A percentile compares a stretch with the other conserved stretches of the same genome.
phyloP scores from a whole-genome alignment of 2,329 filamentous ascomycete genomes.

The Fusarium tanahbumbuense region DNA sequence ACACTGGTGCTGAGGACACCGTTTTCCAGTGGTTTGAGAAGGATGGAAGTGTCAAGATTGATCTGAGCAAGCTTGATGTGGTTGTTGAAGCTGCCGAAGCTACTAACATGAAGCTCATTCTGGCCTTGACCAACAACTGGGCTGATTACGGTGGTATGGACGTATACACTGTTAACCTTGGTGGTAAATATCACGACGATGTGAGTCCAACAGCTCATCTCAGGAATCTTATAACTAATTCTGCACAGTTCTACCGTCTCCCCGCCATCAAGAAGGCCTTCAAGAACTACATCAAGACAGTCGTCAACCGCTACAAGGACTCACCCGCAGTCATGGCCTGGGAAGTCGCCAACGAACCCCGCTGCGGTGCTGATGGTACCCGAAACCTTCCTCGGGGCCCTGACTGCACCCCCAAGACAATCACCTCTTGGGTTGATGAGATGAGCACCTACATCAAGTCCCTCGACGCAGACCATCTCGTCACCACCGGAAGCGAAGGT shows the following conservation, averaged over 20 bases:
- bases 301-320: conserved; percentile 69
- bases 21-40: conserved; percentile 51
- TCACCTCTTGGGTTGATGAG: conserved; percentile 63
- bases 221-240: accelerated
- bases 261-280: conserved; percentile 64
- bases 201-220: not conserved
- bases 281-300: conserved; percentile 68
- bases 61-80: conserved; percentile 25
- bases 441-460: conserved; percentile 66
- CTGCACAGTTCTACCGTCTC: conserved; percentile 58
- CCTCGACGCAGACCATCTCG: conserved; percentile 63
- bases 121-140: conserved; percentile 69
- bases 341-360: conserved; percentile 74
- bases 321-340: conserved; percentile 73
- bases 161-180: conserved; percentile 67
- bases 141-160: conserved; percentile 71
- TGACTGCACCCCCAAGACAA: conserved; percentile 55
- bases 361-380: conserved; percentile 59
- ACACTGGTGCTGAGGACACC: conserved; percentile 57
- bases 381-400: conserved; percentile 59
- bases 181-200: conserved; percentile 59
- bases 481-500: conserved; percentile 69
- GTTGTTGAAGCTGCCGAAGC: conserved; percentile 56
- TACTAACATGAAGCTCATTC: conserved; percentile 63
- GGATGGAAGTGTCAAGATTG: conserved; percentile 29